Evolutionary conservation across 768 basidiomycete genomes (phyloP).

Genomic region (Lactifluus piperatus): DNA sequence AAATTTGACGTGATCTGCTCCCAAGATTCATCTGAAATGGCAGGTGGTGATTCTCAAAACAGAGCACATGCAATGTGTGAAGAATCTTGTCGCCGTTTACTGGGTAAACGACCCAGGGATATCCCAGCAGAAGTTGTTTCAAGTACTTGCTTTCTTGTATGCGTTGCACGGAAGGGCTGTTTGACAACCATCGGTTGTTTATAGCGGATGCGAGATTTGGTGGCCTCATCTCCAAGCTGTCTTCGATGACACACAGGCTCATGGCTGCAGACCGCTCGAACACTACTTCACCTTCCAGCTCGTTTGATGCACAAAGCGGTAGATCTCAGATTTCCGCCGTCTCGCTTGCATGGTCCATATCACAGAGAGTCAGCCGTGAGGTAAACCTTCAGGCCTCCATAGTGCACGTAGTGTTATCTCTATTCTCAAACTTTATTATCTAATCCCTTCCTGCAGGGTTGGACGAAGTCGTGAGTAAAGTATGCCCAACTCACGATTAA

Average conservation of each 20-base stretch:
- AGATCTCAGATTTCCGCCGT: background rate
- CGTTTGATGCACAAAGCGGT: background rate
- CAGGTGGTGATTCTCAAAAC: background rate
- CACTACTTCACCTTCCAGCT: too few relatives aligned
- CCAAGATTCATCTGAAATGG: too few relatives aligned
- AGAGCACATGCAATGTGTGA: background rate
- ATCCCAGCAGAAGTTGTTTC: constrained; percentile 5
- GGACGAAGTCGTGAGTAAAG: background rate
- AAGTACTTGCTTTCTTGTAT: background rate
- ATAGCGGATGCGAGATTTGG: background rate
- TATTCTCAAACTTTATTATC: background rate
- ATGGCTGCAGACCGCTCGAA: background rate
- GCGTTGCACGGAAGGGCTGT: background rate
- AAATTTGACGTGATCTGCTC: background rate
- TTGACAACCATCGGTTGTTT: background rate
- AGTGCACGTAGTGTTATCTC: background rate
- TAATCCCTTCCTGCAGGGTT: background rate
- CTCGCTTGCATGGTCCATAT: background rate
- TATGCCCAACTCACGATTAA: background rate
- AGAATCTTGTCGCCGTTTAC: background rate
- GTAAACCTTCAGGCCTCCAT: background rate
- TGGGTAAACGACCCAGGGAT: background rate
- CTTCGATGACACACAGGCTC: background rate
- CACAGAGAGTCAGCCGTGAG: background rate
- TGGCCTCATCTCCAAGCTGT: background rate